Base-by-base conservation (phyloP, 805 yeast genomes). In the Priceomyces carsonii region DNA sequence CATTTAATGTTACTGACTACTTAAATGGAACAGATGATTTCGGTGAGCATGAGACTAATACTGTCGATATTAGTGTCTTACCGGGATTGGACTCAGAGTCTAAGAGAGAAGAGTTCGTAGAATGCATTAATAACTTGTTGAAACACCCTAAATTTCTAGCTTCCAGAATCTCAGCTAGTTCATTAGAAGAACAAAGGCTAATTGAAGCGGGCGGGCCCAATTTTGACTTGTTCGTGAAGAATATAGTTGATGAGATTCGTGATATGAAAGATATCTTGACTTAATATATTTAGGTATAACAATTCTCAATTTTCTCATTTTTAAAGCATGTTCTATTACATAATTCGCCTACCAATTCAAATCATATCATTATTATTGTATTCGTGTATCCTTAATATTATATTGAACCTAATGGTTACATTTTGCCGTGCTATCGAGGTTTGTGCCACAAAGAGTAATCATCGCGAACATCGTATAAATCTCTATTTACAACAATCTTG, bases 121-220 rank as follows among this genome's bases (percentile, higher is more conserved):
- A 71, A 27, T 77, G 82, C 8, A 61, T 89, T 38, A 82, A 77
- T 36, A 85, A 87, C 45, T 69, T 90, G 26, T 69, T 87, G 42
- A 82, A 90, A 18, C 97, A 90, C 59, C 96, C 95, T 9, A 88
- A 87, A 57, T 89, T 80, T 47, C 63, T 90, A 42, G 73, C 85
- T 4, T 75, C 90, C 5, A 66, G 93, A 45, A 71, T 85, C 3
- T 68, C 74, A 2, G 77, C 90, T 3, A 73, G 82, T 2, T 75
- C 81, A 8, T 32, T 66, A 2, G 91, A 84, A 30, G 93, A 85
- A 45, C 84, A 78, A 48, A 68, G 74, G 26, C 44, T 75, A 6
- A 58, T 79, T 24, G 81, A 78, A 36, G 64, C 64, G 23, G 80
- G 75, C 3, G 77, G 63, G 3, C 39, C 43, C 4, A 16, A 18